Evolutionary conservation across 176 grass and related monocot genomes (phyloP), one percentile per base, ranked within the genome.

Genomic region (Oropetium thomaeum): DNA sequence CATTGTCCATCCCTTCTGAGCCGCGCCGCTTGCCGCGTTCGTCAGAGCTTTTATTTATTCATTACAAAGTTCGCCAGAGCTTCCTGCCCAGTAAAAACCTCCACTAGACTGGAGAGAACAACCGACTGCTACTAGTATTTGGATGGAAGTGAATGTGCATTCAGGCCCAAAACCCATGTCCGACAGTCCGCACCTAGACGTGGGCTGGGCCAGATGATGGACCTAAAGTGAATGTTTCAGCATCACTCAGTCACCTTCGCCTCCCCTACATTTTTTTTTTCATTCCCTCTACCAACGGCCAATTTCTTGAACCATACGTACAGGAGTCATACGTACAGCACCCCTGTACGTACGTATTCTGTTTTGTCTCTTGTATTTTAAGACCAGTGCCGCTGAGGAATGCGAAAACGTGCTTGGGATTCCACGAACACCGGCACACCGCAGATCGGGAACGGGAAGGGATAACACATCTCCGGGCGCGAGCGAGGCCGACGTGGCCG

Each of bases 401-500:
- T 8, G 7, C 59, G 34, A n/a, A 22, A 22, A 10, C 7, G 10
- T 82, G 74, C 57, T 73, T 73, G 67, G 52, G 61, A 61, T 73
- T 83, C 79, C 79, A 68, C 15, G 42, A 42, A 78, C 79, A 79
- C 79, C 79, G 73, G 40, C 51, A 66, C 73, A 73, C 79, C 79
- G 73, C 66, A 87, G 44, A 17, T 16, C 53, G 14, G 13, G n/a
- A 82, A 67, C 26, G 44, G 41, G 6, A 82, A 10, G 10, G 57
- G 82, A 86, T 86, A 83, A 80, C 59, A 58, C n/a, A n/a, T n/a
- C n/a, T 23, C 1, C 66, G 14, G 40, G 1, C 2, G 19, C 4
- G 68, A 39, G 15, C 31, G 8, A n/a, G n/a, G n/a, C n/a, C 52
- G 62, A 90, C 84, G 84, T 93, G 91, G 91, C 32, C 42, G 74